Evolutionary conservation across 2,329 filamentous ascomycete species (phyloP).

Genomic region (Paecilomyces niveus): DNA sequence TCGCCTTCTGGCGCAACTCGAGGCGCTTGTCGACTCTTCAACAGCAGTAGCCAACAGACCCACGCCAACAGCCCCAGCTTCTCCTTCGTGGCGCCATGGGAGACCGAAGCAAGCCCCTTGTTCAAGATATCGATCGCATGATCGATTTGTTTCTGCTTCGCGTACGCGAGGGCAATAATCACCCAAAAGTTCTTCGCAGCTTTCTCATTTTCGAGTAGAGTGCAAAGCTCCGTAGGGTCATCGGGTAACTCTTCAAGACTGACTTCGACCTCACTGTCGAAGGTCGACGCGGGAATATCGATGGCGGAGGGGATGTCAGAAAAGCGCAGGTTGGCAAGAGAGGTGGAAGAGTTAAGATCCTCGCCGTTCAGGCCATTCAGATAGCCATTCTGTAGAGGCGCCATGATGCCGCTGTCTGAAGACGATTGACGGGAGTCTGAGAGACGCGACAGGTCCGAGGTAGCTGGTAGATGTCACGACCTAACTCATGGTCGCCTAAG

Average conservation of each 20-base stretch:
- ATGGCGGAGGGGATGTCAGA: conserved; percentile 57
- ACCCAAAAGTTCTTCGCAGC: conserved; percentile 94
- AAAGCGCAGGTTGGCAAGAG: conserved; percentile 43
- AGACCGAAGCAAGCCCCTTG: conserved; percentile 66
- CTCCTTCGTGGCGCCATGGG: conserved; percentile 65
- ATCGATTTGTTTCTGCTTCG: conserved; percentile 89
- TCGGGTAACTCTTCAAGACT: conserved; percentile 86
- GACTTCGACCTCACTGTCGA: conserved; percentile 73
- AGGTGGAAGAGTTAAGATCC: conserved; percentile 19
- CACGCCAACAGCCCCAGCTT: conserved; percentile 77
- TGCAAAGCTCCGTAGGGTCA: conserved; percentile 91
- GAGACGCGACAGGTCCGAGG: conserved; percentile 5
- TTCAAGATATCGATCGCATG: conserved; percentile 66
- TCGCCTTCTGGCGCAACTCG: conserved; percentile 59
- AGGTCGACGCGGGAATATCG: conserved; percentile 56
- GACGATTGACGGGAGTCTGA: not conserved
- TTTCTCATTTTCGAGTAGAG: conserved; percentile 87
- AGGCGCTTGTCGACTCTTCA: conserved; percentile 78
- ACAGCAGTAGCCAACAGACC: conserved; percentile 84
- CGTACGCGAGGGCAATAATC: conserved; percentile 93
- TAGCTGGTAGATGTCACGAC: conserved; percentile 23
- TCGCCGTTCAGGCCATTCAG: conserved; percentile 47
- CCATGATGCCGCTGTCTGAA: conserved; percentile 36
- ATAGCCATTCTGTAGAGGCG: conserved; percentile 44
- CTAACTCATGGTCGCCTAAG: not conserved